Conservation (phyloP, 176 grass and related monocot genomes). For the Typha latifolia region DNA sequence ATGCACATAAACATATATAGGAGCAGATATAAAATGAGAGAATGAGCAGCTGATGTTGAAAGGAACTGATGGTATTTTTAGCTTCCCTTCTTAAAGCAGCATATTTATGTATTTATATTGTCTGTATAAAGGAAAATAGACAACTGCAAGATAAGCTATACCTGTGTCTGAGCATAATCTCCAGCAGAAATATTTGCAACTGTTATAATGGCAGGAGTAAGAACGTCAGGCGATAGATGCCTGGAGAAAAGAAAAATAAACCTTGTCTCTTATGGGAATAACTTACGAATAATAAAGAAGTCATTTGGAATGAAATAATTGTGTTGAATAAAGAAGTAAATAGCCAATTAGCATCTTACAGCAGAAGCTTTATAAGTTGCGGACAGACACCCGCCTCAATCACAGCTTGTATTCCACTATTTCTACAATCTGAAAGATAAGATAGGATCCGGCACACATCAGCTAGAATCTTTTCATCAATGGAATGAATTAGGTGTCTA, state of each 20-base stretch:
- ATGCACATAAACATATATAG: no score
- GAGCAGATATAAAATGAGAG: no score
- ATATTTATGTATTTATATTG: background rate
- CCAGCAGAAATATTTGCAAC: constrained; percentile 55
- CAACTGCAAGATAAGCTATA: constrained; percentile 13
- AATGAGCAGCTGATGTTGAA: background rate
- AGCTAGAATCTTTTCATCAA: constrained; percentile 64
- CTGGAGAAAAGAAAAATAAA: constrained; percentile 28
- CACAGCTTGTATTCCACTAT: constrained; percentile 35
- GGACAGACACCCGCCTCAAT: constrained; percentile 42
- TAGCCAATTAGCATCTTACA: constrained; percentile 31
- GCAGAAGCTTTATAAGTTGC: constrained; percentile 63
- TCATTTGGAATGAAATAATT: background rate
- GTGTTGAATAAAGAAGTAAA: background rate
- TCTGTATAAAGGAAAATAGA: background rate
- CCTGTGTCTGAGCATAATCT: constrained; percentile 64
- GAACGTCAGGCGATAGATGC: constrained; percentile 43
- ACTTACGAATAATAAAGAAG: background rate
- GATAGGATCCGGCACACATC: constrained; percentile 61
- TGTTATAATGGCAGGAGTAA: constrained; percentile 43
- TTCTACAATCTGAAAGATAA: constrained; percentile 38
- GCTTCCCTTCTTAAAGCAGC: background rate
- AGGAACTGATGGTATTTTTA: background rate
- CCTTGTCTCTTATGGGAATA: background rate
- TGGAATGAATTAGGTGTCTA: constrained; percentile 55